Evolutionary conservation across 176 grass and related monocot genomes (phyloP), one percentile per base, ranked within the genome.

Genomic region (Zoysia pacifica): DNA sequence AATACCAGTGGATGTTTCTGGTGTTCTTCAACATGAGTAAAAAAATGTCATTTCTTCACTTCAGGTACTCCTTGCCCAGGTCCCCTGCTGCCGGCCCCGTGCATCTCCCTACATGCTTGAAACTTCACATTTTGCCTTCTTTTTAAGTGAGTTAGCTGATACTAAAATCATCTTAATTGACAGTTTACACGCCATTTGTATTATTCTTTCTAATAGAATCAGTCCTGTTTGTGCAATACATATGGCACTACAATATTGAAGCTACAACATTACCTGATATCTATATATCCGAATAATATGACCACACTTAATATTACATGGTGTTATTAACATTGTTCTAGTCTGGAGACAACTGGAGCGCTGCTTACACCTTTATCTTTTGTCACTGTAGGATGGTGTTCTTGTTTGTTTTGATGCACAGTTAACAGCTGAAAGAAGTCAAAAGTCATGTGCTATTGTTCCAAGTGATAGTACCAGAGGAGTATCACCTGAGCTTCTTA

Each of bases 391-490:
- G 96, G 92, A 93, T 83, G 83, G 81, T 82, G 36, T 60, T 64
- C 69, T 69, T 74, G 35, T 79, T 54, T 77, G 81, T 74, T 87
- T 83, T 70, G 89, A 94, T 62, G 87, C 80, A 49, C 72, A 82
- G 61, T 78, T 84, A 79, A 65, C 73, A 81, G 81, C 84, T 73
- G 90, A 88, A 72, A 94, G 88, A 75, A 79, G 65, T 76, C 55
- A 80, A 66, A 94, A 91, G 70, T 83, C 92, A 36, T 90, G 88
- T 76, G 72, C 83, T 63, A 66, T 98, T 81, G 83, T 94, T 48
- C 68, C 92, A 58, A 91, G 86, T 79, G 78, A 88, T 59, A 72
- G 14, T 72, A 72, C 80, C 43, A 97, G 86, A 86, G 85, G 82
- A 74, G 76, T 53, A 58, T 44, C 75, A 73, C 69, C 86, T 73